Percentiles rank a stretch among this genome's conserved stretches.
These are phyloP conservation scores for Phytophthora niederhauseri DNA, from an alignment of 352 stramenopile genomes.

Conservation along the genomic window DNA sequence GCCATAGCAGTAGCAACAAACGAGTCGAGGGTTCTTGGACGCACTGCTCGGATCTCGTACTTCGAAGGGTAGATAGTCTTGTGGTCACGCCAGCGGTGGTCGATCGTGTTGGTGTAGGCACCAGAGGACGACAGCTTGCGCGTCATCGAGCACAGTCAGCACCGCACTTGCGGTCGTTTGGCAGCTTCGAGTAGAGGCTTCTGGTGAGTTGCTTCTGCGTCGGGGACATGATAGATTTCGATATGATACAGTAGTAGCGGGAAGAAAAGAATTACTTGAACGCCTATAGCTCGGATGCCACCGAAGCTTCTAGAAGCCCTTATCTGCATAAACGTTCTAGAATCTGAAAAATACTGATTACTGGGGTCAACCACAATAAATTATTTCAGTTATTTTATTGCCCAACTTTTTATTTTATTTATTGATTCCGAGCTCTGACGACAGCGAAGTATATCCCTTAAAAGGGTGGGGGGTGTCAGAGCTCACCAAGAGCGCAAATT, in stretches of 20 bases:
- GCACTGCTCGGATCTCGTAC: background rate
- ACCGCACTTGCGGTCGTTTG: background rate
- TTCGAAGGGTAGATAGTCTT: background rate
- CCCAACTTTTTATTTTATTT: background rate
- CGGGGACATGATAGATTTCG: background rate
- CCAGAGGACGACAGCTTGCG: background rate
- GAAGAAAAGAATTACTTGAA: too few species aligned
- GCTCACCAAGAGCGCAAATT: too few species aligned
- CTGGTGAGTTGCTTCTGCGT: background rate
- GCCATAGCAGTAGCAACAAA: background rate
- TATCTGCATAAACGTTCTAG: background rate
- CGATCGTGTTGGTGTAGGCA: background rate
- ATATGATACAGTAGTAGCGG: background rate
- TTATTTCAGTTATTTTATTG: conserved; percentile 1
- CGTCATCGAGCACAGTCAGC: background rate
- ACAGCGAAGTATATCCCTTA: background rate
- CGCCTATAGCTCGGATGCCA: too few species aligned
- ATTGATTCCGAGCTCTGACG: background rate
- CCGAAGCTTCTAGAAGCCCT: background rate
- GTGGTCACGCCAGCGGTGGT: background rate
- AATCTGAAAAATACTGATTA: background rate
- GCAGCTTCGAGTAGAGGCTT: background rate
- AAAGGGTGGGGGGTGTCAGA: too few species aligned
- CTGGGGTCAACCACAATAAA: background rate
- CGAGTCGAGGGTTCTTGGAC: background rate